phyloP scores from a whole-genome alignment of 805 yeast genomes.

The Metschnikowia lochheadii region DNA sequence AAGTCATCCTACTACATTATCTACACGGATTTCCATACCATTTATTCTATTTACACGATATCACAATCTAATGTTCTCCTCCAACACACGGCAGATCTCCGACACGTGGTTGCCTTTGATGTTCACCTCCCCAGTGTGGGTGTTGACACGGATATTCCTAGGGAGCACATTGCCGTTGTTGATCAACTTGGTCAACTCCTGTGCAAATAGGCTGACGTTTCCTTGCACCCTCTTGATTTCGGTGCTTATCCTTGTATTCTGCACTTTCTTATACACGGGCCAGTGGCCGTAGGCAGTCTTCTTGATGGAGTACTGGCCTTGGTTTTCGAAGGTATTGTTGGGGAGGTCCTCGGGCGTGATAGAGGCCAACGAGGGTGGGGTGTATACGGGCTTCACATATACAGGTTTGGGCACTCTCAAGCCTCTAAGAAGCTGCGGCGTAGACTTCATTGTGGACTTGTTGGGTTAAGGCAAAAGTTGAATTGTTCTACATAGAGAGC shows the following conservation, averaged over 20 bases:
- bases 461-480: no score
- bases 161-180: constrained; percentile 22
- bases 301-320: constrained; percentile 35
- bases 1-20: no score
- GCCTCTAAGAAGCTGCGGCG: constrained; percentile 20
- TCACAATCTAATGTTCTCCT: constrained; percentile 8
- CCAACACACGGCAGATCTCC: constrained; percentile 27
- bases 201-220: constrained; percentile 57
- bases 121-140: constrained; percentile 33
- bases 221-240: constrained; percentile 73
- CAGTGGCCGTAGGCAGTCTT: constrained; percentile 63
- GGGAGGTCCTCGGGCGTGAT: constrained; percentile 15
- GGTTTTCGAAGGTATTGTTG: constrained; percentile 30
- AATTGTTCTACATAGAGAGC: background rate
- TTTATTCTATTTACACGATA: background rate
- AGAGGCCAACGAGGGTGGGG: constrained; percentile 26
- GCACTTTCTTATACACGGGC: constrained; percentile 75
- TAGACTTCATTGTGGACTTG: constrained; percentile 24
- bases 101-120: constrained; percentile 38
- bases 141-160: constrained; percentile 33
- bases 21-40: no score
- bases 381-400: constrained; percentile 18
- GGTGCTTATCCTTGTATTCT: constrained; percentile 63
- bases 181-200: constrained; percentile 50
- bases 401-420: constrained; percentile 21